Percentiles rank a stretch among this genome's conserved stretches.
These are phyloP conservation scores for Heliocybe sulcata DNA, from an alignment of 1,284 basidiomycete genomes.

Conservation along the genomic window DNA sequence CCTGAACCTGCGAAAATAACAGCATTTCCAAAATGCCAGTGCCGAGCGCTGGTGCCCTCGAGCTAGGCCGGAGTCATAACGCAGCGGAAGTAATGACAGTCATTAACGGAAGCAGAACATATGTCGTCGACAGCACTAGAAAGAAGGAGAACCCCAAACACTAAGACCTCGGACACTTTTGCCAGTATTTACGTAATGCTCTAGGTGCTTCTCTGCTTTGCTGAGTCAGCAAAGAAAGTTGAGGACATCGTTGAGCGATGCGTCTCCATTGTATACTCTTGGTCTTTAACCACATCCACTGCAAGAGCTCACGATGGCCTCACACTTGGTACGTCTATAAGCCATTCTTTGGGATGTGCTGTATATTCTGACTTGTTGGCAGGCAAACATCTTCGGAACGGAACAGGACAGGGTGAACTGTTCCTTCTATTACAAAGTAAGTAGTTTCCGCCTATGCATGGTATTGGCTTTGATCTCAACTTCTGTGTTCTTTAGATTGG, in stretches of 20 bases:
- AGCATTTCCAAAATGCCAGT: too few species aligned
- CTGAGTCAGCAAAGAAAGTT: not conserved
- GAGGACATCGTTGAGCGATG: not conserved
- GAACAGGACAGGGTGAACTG: conserved; percentile 94
- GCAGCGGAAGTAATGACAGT: too few species aligned
- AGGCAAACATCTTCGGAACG: conserved; percentile 84
- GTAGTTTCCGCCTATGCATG: conserved; percentile 14
- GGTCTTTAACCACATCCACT: conserved; percentile 1
- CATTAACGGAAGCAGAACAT: too few species aligned
- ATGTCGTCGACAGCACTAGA: too few species aligned
- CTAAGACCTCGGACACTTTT: too few species aligned
- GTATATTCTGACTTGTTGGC: not conserved
- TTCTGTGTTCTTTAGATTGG: conserved; percentile 59
- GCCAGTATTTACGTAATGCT: too few species aligned
- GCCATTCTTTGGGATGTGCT: not conserved
- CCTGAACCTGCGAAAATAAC: not conserved
- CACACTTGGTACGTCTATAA: conserved; percentile 44
- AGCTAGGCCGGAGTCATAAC: too few species aligned
- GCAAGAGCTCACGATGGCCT: conserved; percentile 38
- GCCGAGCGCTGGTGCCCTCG: too few species aligned
- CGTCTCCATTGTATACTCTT: conserved; percentile 3
- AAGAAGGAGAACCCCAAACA: too few species aligned
- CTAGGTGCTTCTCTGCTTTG: not conserved
- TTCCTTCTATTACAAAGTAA: conserved; percentile 91
- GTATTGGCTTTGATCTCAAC: conserved; percentile 5